Evolutionary conservation across 2,329 filamentous ascomycete genomes (phyloP).

Genomic region (Nothopassalora personata): DNA sequence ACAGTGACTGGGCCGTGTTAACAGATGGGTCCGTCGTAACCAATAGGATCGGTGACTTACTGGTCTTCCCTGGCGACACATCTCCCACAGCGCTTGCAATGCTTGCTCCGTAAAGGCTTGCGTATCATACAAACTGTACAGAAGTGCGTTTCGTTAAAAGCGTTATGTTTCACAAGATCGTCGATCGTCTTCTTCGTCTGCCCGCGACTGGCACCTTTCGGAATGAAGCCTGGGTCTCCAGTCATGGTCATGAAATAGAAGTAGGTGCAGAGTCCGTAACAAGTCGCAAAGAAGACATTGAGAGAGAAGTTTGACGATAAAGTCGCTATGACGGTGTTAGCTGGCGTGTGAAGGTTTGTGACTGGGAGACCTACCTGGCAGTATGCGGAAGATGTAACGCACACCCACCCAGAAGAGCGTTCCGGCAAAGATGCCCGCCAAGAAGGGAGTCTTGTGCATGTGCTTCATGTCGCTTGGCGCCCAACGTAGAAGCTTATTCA

Average conservation of each 20-base stretch:
- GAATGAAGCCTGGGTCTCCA: constrained; percentile 86
- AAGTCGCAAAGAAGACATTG: constrained; percentile 68
- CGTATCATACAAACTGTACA: constrained; percentile 93
- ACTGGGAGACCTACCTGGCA: constrained; percentile 57
- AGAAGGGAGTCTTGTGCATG: constrained; percentile 87
- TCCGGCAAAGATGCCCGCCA: constrained; percentile 87
- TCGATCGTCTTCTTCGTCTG: constrained; percentile 87
- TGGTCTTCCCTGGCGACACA: constrained; percentile 97
- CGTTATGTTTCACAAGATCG: constrained; percentile 76
- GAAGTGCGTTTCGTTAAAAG: constrained; percentile 91
- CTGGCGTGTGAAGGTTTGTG: constrained; percentile 1
- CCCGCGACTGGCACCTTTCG: constrained; percentile 80
- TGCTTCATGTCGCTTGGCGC: constrained; percentile 83
- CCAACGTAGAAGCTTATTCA: constrained; percentile 71
- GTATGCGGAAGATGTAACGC: constrained; percentile 67
- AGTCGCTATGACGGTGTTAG: constrained; percentile 49
- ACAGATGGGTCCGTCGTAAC: neutral
- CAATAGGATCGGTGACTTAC: constrained; percentile 49
- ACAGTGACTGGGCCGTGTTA: constrained; percentile 62
- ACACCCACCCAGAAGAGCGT: constrained; percentile 76
- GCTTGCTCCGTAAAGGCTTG: constrained; percentile 87
- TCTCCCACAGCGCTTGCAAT: constrained; percentile 83
- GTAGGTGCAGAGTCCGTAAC: constrained; percentile 65
- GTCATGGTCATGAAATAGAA: constrained; percentile 86
- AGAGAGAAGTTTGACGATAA: constrained; percentile 62